A percentile compares a stretch with the other conserved stretches of the same genome.
These are phyloP conservation scores for Aspergillus mulundensis DNA, from an alignment of 495 filamentous ascomycete genomes.

Conservation along the genomic window DNA sequence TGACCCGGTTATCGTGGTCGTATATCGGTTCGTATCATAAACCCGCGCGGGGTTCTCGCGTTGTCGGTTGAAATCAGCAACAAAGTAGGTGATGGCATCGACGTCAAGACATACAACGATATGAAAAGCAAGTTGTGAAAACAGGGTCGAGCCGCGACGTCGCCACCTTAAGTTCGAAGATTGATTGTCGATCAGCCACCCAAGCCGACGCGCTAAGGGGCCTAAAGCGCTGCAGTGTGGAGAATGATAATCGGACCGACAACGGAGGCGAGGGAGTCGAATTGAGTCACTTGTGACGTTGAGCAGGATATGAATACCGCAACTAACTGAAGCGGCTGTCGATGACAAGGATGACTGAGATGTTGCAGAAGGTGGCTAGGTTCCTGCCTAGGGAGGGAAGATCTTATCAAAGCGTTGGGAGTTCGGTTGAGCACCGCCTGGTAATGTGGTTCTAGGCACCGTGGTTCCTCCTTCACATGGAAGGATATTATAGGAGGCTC, in stretches of 20 bases:
- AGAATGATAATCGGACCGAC: constrained; percentile 1
- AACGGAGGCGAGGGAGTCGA: not conserved
- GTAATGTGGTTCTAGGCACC: not conserved
- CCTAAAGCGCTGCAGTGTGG: constrained; percentile 9
- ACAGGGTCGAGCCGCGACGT: constrained; percentile 4
- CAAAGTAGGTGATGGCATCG: not conserved
- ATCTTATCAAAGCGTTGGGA: constrained; percentile 11
- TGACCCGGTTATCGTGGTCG: not conserved
- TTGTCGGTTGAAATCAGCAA: not conserved
- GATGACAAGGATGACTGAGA: not conserved
- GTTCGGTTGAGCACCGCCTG: not conserved
- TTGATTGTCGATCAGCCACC: constrained; percentile 10
- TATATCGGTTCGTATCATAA: constrained; percentile 1
- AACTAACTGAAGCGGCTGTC: not conserved
- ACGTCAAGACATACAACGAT: constrained; percentile 10
- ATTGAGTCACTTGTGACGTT: constrained; percentile 7
- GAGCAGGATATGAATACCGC: not conserved
- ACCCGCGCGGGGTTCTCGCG: not conserved
- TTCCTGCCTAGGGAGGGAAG: not conserved
- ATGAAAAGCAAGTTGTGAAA: not conserved
- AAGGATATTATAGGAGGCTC: constrained; percentile 7
- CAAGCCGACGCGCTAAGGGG: constrained; percentile 11
- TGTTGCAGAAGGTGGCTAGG: not conserved
- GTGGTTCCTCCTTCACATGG: constrained; percentile 12
- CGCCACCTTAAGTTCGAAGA: constrained; percentile 11